Conservation (phyloP, 192 early-diverging fungal genomes). For the Entrophospora sp. region DNA sequence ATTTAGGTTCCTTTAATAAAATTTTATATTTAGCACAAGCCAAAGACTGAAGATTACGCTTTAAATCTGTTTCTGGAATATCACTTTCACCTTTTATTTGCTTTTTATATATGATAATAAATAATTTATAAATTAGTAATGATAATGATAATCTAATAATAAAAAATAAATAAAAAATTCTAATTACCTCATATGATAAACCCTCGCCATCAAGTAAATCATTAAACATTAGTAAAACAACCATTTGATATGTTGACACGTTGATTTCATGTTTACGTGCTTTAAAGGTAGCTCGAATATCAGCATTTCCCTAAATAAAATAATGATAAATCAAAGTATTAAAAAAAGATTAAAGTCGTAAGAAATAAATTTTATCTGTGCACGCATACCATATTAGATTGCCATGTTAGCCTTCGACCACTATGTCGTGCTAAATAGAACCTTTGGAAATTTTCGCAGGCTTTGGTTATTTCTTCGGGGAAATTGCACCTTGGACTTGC, state of each 20-base stretch:
- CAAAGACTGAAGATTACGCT: constrained; percentile 82
- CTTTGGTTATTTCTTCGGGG: constrained; percentile 32
- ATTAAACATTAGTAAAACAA: constrained; percentile 72
- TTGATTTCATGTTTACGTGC: constrained; percentile 56
- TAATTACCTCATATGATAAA: constrained; percentile 30
- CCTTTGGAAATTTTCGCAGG: constrained; percentile 55
- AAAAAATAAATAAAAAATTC: too few relatives aligned
- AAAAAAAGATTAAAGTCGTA: neutral
- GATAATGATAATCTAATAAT: too few relatives aligned
- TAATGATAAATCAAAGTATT: neutral
- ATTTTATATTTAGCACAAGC: constrained; percentile 88
- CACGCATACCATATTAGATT: constrained; percentile 51
- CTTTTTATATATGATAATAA: neutral
- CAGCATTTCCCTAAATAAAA: constrained; percentile 64
- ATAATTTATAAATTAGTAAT: too few relatives aligned
- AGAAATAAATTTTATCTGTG: neutral
- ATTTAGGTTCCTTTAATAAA: constrained; percentile 69
- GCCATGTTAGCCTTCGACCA: constrained; percentile 89
- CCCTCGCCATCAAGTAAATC: constrained; percentile 33
- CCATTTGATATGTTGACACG: constrained; percentile 65
- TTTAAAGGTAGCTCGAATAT: constrained; percentile 76
- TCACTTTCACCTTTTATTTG: constrained; percentile 61
- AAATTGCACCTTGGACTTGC: constrained; percentile 42
- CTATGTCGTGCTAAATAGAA: constrained; percentile 79
- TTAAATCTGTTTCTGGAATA: constrained; percentile 68